A percentile compares a stretch with the other conserved stretches of the same genome.
These are phyloP conservation scores for Colletotrichum lentis DNA, from an alignment of 2,329 filamentous ascomycete genomes.

Conservation along the genomic window DNA sequence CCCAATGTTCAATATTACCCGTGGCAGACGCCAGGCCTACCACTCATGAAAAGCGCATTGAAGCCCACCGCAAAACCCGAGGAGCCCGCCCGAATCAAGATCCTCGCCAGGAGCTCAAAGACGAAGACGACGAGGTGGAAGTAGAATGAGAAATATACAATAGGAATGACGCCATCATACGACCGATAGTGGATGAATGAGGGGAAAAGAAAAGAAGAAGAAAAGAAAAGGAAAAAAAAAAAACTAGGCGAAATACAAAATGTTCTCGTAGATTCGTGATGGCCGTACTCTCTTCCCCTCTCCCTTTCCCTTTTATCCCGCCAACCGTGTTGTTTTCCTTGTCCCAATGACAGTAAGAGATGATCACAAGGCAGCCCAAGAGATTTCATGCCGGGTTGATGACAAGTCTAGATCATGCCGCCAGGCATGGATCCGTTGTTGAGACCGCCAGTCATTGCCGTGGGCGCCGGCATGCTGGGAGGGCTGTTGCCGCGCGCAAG, in stretches of 20 bases:
- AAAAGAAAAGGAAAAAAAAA: slow-evolving; percentile 15
- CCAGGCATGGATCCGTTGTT: slow-evolving; percentile 48
- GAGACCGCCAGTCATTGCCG: slow-evolving; percentile 44
- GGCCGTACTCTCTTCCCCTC: slow-evolving; percentile 21
- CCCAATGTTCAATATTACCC: slow-evolving; percentile 7
- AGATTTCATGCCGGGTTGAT: not conserved
- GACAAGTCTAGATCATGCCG: slow-evolving; percentile 56
- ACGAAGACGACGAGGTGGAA: slow-evolving; percentile 3
- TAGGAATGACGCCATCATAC: slow-evolving; percentile 2
- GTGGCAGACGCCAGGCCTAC: slow-evolving; percentile 37
- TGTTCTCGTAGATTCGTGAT: slow-evolving; percentile 36
- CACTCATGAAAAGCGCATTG: slow-evolving; percentile 4
- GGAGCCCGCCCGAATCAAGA: slow-evolving; percentile 27
- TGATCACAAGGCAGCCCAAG: slow-evolving; percentile 8
- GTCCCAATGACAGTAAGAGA: slow-evolving; percentile 6
- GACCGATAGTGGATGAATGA: not conserved
- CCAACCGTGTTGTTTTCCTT: slow-evolving; percentile 7
- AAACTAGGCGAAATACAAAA: slow-evolving; percentile 19
- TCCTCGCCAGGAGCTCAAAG: slow-evolving; percentile 34
- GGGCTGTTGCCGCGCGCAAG: slow-evolving; percentile 41
- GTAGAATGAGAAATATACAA: slow-evolving; percentile 33
- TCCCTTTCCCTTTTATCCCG: slow-evolving; percentile 12
- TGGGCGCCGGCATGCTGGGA: slow-evolving; percentile 42
- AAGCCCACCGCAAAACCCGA: slow-evolving; percentile 10
- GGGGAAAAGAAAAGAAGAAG: slow-evolving; percentile 12